A percentile compares a stretch with the other conserved stretches of the same genome.
These are phyloP conservation scores for Scedosporium aurantiacum DNA, from an alignment of 2,329 filamentous ascomycete genomes.

Conservation along the genomic window DNA sequence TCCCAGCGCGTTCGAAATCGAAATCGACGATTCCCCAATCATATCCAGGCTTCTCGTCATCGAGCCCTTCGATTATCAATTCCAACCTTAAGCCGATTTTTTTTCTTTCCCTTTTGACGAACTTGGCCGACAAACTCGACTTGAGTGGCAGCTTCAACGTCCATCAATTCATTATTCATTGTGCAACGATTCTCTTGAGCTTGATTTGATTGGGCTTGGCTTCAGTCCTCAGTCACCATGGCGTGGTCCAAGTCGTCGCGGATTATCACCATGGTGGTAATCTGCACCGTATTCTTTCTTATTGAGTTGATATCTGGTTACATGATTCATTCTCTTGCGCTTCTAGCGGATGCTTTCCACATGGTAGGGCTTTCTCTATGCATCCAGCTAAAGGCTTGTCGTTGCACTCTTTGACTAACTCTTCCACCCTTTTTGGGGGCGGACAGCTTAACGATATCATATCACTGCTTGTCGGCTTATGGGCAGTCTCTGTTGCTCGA, in stretches of 20 bases:
- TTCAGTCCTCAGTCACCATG: conserved; percentile 36
- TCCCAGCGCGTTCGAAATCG: too few relatives aligned
- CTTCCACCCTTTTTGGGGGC: conserved; percentile 5
- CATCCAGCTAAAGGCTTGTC: neutral
- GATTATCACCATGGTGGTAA: conserved; percentile 84
- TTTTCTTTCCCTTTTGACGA: neutral
- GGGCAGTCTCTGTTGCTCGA: conserved; percentile 86
- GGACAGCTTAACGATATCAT: conserved; percentile 91
- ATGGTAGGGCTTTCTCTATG: conserved; percentile 53
- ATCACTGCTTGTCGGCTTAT: conserved; percentile 81
- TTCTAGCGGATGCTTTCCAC: conserved; percentile 95
- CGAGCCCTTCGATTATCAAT: neutral
- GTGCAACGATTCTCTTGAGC: neutral
- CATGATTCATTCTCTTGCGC: conserved; percentile 77
- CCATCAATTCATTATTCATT: neutral
- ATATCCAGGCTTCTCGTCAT: too few relatives aligned
- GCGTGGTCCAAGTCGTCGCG: conserved; percentile 84
- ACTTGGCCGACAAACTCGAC: neutral
- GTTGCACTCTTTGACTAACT: neutral
- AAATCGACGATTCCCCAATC: too few relatives aligned
- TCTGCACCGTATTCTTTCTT: conserved; percentile 83
- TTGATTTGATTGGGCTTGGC: neutral
- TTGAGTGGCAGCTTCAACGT: neutral
- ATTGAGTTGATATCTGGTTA: conserved; percentile 81
- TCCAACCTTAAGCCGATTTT: neutral